Percentiles rank a stretch among this genome's conserved stretches.
phyloP scores from a whole-genome alignment of 2,329 filamentous ascomycete genomes.

The Colletotrichum lupini region DNA sequence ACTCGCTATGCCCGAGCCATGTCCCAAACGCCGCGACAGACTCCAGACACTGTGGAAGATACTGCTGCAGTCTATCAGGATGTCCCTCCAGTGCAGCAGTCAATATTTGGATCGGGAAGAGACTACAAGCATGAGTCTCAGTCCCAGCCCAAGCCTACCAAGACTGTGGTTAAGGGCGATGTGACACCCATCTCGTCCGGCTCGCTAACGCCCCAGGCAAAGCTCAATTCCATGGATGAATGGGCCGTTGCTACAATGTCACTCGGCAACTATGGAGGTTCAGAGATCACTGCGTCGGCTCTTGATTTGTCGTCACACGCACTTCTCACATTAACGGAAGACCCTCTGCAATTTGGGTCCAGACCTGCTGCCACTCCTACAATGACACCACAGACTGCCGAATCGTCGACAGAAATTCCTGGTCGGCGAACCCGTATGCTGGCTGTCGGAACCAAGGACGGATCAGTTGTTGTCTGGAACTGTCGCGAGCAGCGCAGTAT shows the following conservation, averaged over 20 bases:
- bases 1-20: constrained; percentile 55
- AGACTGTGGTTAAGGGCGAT: background rate
- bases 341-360: constrained; percentile 70
- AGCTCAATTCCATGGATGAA: constrained; percentile 29
- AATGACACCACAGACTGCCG: constrained; percentile 55
- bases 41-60: background rate
- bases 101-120: constrained; percentile 42
- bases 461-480: constrained; percentile 87
- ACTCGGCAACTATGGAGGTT: constrained; percentile 52
- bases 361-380: constrained; percentile 54
- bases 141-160: constrained; percentile 9
- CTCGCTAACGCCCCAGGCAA: constrained; percentile 26
- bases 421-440: constrained; percentile 86
- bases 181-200: constrained; percentile 22
- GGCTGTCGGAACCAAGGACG: constrained; percentile 82
- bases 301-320: constrained; percentile 82
- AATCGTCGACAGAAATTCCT: constrained; percentile 70
- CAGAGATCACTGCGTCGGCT: constrained; percentile 75
- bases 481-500: constrained; percentile 73
- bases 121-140: background rate
- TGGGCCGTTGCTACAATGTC: constrained; percentile 23
- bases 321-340: constrained; percentile 78
- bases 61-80: background rate
- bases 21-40: background rate
- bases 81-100: constrained; percentile 33